Evolutionary conservation across 129 eudicot species (phyloP).

Genomic region (Chrysanthemum lavandulifolium): DNA sequence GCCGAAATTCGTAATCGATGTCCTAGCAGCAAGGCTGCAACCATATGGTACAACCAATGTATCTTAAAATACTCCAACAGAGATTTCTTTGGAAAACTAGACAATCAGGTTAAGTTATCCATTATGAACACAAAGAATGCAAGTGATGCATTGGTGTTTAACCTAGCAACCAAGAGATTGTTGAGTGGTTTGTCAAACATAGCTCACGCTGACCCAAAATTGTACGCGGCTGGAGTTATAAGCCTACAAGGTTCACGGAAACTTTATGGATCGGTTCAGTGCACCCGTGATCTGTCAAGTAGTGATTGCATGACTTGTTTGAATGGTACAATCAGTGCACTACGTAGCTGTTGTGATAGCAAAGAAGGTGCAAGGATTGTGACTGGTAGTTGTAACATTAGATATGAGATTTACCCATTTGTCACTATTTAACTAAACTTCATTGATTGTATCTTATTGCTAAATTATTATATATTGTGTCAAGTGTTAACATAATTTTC

Average conservation of each 20-base stretch:
- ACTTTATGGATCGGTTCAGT: conserved; percentile 44
- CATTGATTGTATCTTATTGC: background rate
- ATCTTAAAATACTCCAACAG: conserved; percentile 32
- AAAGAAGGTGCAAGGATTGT: conserved; percentile 49
- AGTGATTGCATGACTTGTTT: conserved; percentile 49
- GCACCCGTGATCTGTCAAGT: conserved; percentile 43
- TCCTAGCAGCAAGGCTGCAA: conserved; percentile 34
- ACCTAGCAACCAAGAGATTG: conserved; percentile 24
- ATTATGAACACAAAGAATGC: conserved; percentile 24
- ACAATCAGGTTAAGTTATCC: conserved; percentile 11
- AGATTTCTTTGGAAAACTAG: conserved; percentile 40
- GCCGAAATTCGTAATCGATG: conserved; percentile 31
- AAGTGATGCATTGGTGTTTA: conserved; percentile 21
- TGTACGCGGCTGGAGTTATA: conserved; percentile 29
- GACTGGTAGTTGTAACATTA: conserved; percentile 46
- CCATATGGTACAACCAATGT: conserved; percentile 45
- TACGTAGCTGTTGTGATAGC: conserved; percentile 49
- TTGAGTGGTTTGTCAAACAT: conserved; percentile 17
- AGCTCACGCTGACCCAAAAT: conserved; percentile 19
- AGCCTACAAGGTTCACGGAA: conserved; percentile 8
- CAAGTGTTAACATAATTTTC: too few relatives aligned
- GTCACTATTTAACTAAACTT: background rate
- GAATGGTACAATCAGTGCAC: conserved; percentile 26
- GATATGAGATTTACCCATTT: conserved; percentile 53
- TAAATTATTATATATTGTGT: too few relatives aligned